Evolutionary conservation across 2,329 filamentous ascomycete species (phyloP), one percentile per base, ranked within the genome.

Genomic region (Thielaviopsis musarum): DNA sequence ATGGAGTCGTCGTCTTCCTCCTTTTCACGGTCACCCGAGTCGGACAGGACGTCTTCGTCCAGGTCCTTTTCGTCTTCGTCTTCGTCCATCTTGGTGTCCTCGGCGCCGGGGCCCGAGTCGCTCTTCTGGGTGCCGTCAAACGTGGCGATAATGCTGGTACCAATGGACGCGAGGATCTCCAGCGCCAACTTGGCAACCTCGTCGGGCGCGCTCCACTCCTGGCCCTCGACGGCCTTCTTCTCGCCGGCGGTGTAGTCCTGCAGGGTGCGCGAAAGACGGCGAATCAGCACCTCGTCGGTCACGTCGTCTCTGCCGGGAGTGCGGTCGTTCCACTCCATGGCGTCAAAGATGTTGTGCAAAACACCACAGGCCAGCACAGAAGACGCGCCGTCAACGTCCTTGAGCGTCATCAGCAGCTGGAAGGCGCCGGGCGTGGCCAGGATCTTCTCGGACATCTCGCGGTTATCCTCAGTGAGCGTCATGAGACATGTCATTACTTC

Each of bases 81-180:
- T 9, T 68, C 69, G 6, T 66, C 67, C 24, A 65, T 68, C 38
- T 66, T 66, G 49, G 65, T 56, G 53, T 63, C 66, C 17, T 65
- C 68, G 51, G 70, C 70, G 30, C 70, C 67, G 17, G 69, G 70
- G 59, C 70, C 73, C 41, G 61, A 45, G 38, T 52, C 59, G 45
- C 54, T 49, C 34, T 12, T 53, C 9, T 41, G 58, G 52, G 19
- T 56, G n/a, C n/a, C 41, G 61, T 75, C 74, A 51, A 79, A 66
- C 5, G 76, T 75, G 38, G 75, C 72, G 65, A 79, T 77, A 13
- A 85, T 70, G 53, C 73, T 75, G 2, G 81, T 84, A 51, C 81
- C 81, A 54, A 86, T 84, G 6, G 81, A 81, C 3, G 81, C 82
- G 0, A 84, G 71, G 17, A 82, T 78, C 67, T 85, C 81, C 0